Percentiles rank a stretch among this genome's conserved stretches.
These are phyloP conservation scores for Butyriboletus loyo DNA, from an alignment of 768 basidiomycete species.

Conservation along the genomic window DNA sequence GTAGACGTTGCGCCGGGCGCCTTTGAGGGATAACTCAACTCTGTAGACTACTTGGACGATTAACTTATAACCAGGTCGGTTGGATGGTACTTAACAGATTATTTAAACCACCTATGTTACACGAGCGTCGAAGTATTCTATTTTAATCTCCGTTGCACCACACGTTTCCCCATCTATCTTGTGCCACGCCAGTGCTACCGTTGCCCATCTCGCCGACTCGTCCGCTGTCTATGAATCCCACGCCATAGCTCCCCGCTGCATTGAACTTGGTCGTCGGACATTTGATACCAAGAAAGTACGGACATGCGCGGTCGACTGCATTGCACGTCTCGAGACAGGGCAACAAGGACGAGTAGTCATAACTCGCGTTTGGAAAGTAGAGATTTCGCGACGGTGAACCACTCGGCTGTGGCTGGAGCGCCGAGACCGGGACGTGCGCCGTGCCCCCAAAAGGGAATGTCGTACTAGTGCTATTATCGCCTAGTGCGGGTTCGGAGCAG, in stretches of 20 bases:
- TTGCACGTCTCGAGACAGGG: constrained; percentile 82
- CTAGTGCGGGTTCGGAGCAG: constrained; percentile 54
- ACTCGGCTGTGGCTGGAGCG: constrained; percentile 45
- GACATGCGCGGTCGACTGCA: constrained; percentile 72
- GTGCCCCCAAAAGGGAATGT: constrained; percentile 13
- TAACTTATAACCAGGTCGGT: neutral
- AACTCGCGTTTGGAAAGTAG: constrained; percentile 42
- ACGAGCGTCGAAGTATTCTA: too few species aligned
- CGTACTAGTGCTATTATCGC: constrained; percentile 11
- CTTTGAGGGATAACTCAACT: constrained; percentile 43
- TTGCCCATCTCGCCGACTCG: constrained; percentile 40
- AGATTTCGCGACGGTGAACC: constrained; percentile 43
- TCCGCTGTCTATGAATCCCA: constrained; percentile 66
- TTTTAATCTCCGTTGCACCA: constrained; percentile 60
- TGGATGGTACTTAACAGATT: too few species aligned
- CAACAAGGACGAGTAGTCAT: constrained; percentile 57
- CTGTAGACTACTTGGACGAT: neutral
- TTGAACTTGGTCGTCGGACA: constrained; percentile 65
- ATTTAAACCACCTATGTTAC: too few species aligned
- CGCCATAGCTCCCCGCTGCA: constrained; percentile 67
- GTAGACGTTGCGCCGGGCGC: constrained; percentile 61
- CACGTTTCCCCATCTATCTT: constrained; percentile 72
- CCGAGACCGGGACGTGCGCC: constrained; percentile 43
- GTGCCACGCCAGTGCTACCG: constrained; percentile 52
- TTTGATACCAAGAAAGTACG: constrained; percentile 62